Percentiles rank a stretch among this genome's conserved stretches.
phyloP scores from a whole-genome alignment of 352 stramenopile species.

The Globisporangium parvum region DNA sequence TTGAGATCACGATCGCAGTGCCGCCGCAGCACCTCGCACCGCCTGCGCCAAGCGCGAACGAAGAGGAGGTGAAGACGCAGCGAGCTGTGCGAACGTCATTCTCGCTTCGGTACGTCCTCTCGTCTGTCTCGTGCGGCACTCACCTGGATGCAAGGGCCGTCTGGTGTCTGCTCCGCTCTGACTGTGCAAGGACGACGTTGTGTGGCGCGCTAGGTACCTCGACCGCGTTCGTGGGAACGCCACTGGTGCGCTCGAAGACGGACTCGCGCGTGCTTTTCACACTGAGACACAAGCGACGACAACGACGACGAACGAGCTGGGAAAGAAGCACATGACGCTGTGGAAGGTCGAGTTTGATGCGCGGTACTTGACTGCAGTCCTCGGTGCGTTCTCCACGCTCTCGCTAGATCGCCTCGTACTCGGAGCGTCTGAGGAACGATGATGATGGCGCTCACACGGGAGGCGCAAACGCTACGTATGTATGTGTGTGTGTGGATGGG shows the following conservation, averaged over 20 bases:
- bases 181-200: background rate
- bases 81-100: slow-evolving; percentile 52
- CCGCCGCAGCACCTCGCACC: slow-evolving; percentile 5
- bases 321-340: slow-evolving; percentile 23
- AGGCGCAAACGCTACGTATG: background rate
- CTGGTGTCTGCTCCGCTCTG: background rate
- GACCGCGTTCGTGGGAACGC: slow-evolving; percentile 35
- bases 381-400: slow-evolving; percentile 30
- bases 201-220: slow-evolving; percentile 24
- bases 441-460: background rate
- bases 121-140: no score
- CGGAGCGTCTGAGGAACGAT: no score
- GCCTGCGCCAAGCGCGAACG: no score
- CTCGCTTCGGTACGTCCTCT: slow-evolving; percentile 28
- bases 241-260: slow-evolving; percentile 4
- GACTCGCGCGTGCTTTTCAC: background rate
- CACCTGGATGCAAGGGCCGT: no score
- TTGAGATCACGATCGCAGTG: slow-evolving; percentile 58
- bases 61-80: background rate
- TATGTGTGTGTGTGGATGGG: no score
- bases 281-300: background rate
- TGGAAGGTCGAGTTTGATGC: slow-evolving; percentile 80
- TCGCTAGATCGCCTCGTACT: background rate
- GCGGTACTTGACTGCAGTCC: slow-evolving; percentile 43
- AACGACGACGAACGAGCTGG: background rate